These are phyloP conservation scores for Lithospermum erythrorhizon DNA, from an alignment of 257 asterid species.

Conservation along the genomic window DNA sequence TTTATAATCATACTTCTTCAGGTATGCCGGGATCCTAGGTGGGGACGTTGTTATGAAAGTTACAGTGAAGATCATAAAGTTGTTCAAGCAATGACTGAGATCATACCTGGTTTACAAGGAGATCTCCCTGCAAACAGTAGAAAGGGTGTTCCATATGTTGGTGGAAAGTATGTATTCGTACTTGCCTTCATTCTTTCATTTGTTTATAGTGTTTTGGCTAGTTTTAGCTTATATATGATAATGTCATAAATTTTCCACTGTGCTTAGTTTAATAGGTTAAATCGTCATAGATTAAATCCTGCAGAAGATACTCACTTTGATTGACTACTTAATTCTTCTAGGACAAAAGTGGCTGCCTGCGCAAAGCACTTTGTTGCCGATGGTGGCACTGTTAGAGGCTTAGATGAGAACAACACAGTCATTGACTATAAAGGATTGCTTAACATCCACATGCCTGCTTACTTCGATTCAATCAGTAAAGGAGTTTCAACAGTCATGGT, in stretches of 20 bases:
- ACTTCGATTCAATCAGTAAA: slow-evolving; percentile 41
- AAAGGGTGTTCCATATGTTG: slow-evolving; percentile 35
- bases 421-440: slow-evolving; percentile 30
- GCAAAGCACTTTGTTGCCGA: slow-evolving; percentile 72
- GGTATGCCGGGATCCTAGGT: slow-evolving; percentile 48
- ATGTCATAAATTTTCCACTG: neutral
- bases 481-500: slow-evolving; percentile 70
- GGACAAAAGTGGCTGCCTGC: slow-evolving; percentile 65
- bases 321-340: slow-evolving; percentile 7
- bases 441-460: slow-evolving; percentile 64
- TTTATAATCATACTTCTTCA: neutral
- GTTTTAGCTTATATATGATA: neutral
- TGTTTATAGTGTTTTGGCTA: neutral
- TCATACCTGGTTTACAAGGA: slow-evolving; percentile 46
- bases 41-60: slow-evolving; percentile 61
- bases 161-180: slow-evolving; percentile 34
- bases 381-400: slow-evolving; percentile 57
- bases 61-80: slow-evolving; percentile 43
- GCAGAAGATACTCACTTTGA: neutral
- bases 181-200: neutral
- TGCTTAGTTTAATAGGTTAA: no score
- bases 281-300: neutral
- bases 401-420: slow-evolving; percentile 49
- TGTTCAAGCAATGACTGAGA: slow-evolving; percentile 42
- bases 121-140: slow-evolving; percentile 22